phyloP scores from a whole-genome alignment of 371 early-diverging fungal genomes.

The Caulochytrium protostelioides region DNA sequence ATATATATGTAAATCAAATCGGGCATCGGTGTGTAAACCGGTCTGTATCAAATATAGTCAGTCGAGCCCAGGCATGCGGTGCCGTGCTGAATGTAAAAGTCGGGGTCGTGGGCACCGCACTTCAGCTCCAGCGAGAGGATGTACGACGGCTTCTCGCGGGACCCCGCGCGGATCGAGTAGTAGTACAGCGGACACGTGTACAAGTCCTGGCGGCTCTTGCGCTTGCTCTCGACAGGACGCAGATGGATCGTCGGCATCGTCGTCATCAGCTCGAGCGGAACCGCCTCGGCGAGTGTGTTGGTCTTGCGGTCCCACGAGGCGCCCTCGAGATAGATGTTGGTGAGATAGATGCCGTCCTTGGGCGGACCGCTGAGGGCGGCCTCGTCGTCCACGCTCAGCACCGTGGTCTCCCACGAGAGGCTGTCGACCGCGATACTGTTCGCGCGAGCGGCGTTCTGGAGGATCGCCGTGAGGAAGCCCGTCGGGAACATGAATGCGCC shows the following conservation, averaged over 20 bases:
- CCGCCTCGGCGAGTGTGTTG: constrained; percentile 25
- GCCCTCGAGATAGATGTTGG: constrained; percentile 26
- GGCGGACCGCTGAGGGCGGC: constrained; percentile 12
- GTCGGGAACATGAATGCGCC: constrained; percentile 32
- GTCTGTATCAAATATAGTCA: too few species aligned
- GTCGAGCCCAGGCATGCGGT: constrained; percentile 18
- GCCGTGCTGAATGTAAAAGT: constrained; percentile 28
- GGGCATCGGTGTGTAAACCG: too few species aligned
- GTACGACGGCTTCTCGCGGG: constrained; percentile 28
- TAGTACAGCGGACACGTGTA: constrained; percentile 31
- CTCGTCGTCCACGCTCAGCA: constrained; percentile 23
- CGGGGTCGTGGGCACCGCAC: constrained; percentile 21
- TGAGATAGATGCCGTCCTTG: constrained; percentile 28
- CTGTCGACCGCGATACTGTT: constrained; percentile 24
- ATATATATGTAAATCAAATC: too few species aligned
- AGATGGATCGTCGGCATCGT: constrained; percentile 28
- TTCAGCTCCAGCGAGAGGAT: constrained; percentile 27
- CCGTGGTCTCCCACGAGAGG: constrained; percentile 28
- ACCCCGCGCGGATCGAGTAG: constrained; percentile 24
- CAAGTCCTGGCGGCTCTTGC: constrained; percentile 21
- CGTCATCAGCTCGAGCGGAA: constrained; percentile 29
- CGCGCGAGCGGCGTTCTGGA: constrained; percentile 22
- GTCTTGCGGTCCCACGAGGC: constrained; percentile 33
- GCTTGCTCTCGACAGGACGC: constrained; percentile 27
- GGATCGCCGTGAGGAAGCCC: constrained; percentile 27